These are phyloP conservation scores for Apiotrichum laibachii DNA, from an alignment of 1,284 basidiomycete species.

Conservation along the genomic window DNA sequence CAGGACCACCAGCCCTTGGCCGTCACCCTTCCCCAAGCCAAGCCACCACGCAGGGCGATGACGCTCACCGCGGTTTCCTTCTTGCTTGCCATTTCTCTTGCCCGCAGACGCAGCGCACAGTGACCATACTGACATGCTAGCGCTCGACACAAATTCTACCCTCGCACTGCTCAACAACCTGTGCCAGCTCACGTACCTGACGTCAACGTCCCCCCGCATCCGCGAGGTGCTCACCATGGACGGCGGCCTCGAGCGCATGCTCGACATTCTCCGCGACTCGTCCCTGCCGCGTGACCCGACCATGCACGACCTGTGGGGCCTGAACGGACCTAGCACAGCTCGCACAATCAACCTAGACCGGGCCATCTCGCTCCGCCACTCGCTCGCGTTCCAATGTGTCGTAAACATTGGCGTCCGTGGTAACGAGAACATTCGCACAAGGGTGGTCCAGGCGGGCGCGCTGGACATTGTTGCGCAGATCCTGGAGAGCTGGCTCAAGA, in stretches of 20 bases:
- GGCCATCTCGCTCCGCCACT: constrained; percentile 79
- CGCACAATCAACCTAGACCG: constrained; percentile 63
- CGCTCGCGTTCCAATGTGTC: constrained; percentile 92
- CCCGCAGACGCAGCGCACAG: too few species aligned
- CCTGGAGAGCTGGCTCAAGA: constrained; percentile 84
- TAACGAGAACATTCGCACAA: constrained; percentile 83
- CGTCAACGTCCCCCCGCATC: constrained; percentile 94
- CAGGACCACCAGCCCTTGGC: too few species aligned
- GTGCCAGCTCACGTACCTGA: constrained; percentile 93
- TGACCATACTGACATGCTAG: constrained; percentile 53
- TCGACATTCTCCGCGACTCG: constrained; percentile 86
- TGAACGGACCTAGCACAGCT: constrained; percentile 50
- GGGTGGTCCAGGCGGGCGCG: constrained; percentile 94
- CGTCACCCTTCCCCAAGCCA: too few species aligned
- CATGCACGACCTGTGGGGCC: constrained; percentile 48
- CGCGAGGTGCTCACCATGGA: constrained; percentile 97
- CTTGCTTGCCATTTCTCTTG: too few species aligned
- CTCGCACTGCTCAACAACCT: constrained; percentile 95
- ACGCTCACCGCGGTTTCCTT: too few species aligned
- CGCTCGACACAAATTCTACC: constrained; percentile 86
- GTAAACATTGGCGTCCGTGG: constrained; percentile 97
- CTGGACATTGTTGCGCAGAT: constrained; percentile 92
- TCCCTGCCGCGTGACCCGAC: constrained; percentile 51
- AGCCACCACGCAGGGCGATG: too few species aligned
- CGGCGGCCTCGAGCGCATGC: constrained; percentile 91